Evolutionary conservation across 2,329 filamentous ascomycete genomes (phyloP), one percentile per base, ranked within the genome.

Genomic region (Colletotrichum tamarilloi): DNA sequence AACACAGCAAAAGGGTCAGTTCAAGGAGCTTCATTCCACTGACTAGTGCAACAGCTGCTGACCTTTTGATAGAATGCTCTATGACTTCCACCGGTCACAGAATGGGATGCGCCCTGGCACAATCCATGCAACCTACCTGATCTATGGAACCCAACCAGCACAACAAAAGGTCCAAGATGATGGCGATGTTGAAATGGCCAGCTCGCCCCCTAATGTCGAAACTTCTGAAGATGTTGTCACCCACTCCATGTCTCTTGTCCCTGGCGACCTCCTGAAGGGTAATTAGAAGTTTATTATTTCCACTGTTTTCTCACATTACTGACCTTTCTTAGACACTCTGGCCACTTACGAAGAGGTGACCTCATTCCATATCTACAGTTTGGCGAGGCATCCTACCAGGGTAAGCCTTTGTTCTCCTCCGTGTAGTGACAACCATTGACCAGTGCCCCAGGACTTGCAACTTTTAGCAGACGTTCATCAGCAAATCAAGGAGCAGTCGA

Each of bases 121-220:
- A 30, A 87, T 98, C n/a, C 91, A 97, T 84, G 97, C 96, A 57
- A 98, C 95, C n/a, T 99, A 98, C 83, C 86, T 98, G 62, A 81
- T 99, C 58, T 93, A 92, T 63, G 97, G 96, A 52, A 89, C 86
- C 26, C 93, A 90, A 78, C 86, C 83, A 66, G 78, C 79, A 6
- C 79, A 80, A 22, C 79, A 80, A 22, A 81, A 83, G 16, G 76
- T 74, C 1, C 78, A 82, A 28, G 84, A 87, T 46, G 87, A 92
- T 77, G 89, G 85, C n/a, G 92, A 93, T 65, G 90, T 95, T 70
- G 91, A 92, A 57, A 92, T 94, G 84, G 89, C 87, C 62, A 92
- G 91, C 82, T 93, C 93, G 7, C 87, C 90, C 79, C 89, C 89
- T 19, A 88, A 90, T 7, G 82, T 83, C 58, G 87, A 89, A 7